Evolutionary conservation across 371 early-diverging fungal species (phyloP).

Genomic region (Syncephalastrum sp.): DNA sequence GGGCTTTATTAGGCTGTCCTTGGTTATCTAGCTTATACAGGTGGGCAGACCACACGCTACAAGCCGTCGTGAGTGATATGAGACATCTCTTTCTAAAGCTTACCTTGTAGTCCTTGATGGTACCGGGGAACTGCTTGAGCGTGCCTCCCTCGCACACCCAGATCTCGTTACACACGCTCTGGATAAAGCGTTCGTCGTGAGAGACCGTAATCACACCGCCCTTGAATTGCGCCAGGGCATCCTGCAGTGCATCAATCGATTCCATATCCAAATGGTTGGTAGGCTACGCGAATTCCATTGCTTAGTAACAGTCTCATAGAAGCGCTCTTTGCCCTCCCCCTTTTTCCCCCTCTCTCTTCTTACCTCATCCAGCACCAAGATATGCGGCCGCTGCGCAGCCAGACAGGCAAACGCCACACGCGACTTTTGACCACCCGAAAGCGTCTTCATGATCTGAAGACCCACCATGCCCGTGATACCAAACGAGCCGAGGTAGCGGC

Average conservation of each 20-base stretch:
- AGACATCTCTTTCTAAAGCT: background rate
- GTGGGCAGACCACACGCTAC: too few species aligned
- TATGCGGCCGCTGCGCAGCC: constrained; percentile 90
- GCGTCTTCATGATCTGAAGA: constrained; percentile 89
- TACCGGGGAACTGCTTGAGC: constrained; percentile 63
- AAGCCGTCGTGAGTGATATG: too few species aligned
- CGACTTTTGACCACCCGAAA: constrained; percentile 98
- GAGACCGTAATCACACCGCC: constrained; percentile 94
- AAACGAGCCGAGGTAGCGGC: constrained; percentile 90
- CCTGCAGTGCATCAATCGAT: constrained; percentile 88
- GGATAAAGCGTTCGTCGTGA: constrained; percentile 92
- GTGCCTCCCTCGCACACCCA: constrained; percentile 80
- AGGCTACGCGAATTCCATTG: constrained; percentile 42
- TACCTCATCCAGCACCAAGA: constrained; percentile 96
- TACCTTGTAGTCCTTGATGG: constrained; percentile 55
- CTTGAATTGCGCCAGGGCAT: constrained; percentile 74
- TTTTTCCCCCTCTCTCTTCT: constrained; percentile 2
- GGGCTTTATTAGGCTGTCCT: too few species aligned
- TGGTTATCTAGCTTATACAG: too few species aligned
- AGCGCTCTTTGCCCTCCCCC: too few species aligned
- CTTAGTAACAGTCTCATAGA: background rate
- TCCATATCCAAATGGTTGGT: constrained; percentile 92
- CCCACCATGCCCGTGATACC: constrained; percentile 96
- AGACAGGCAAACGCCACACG: constrained; percentile 96
- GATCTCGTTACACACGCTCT: constrained; percentile 84